Conservation (phyloP, 2,329 filamentous ascomycete species). For the Aspergillus ibericus region DNA sequence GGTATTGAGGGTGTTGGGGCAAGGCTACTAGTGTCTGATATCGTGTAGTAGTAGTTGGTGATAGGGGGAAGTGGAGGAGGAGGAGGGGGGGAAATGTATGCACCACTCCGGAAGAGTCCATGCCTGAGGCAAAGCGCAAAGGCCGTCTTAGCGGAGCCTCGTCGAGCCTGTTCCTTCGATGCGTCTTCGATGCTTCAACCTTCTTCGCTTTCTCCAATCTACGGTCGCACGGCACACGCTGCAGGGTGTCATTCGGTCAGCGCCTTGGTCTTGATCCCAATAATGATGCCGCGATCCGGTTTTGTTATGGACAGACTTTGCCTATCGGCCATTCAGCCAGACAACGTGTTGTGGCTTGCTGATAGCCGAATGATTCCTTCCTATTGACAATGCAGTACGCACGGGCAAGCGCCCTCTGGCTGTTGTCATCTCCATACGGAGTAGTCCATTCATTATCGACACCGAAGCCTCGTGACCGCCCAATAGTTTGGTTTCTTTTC, state of each 20-base stretch:
- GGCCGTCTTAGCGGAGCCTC: conserved; percentile 17
- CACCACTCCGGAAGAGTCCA: not conserved
- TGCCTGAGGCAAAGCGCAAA: not conserved
- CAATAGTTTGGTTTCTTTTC: conserved; percentile 5
- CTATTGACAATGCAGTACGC: conserved; percentile 12
- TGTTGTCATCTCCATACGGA: not conserved
- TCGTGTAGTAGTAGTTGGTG: not conserved
- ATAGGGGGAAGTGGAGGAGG: not conserved
- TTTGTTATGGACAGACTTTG: conserved; percentile 6
- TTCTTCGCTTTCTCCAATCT: conserved; percentile 6
- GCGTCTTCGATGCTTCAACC: conserved; percentile 32
- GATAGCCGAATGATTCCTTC: conserved; percentile 13
- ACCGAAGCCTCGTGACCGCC: conserved; percentile 15
- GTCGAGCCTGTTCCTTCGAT: conserved; percentile 26
- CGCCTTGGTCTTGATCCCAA: conserved; percentile 15
- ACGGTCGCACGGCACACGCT: conserved; percentile 5
- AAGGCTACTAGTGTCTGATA: not conserved
- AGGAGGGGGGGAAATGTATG: not conserved
- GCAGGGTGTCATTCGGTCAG: conserved; percentile 17
- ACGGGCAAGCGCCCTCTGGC: conserved; percentile 11
- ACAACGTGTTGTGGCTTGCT: conserved; percentile 22
- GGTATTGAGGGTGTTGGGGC: not conserved
- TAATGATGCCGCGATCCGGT: conserved; percentile 19
- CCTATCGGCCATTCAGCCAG: conserved; percentile 12
- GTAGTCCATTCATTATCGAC: not conserved